Evolutionary conservation across 2,329 filamentous ascomycete genomes (phyloP).

Genomic region (Huntiella savannae): DNA sequence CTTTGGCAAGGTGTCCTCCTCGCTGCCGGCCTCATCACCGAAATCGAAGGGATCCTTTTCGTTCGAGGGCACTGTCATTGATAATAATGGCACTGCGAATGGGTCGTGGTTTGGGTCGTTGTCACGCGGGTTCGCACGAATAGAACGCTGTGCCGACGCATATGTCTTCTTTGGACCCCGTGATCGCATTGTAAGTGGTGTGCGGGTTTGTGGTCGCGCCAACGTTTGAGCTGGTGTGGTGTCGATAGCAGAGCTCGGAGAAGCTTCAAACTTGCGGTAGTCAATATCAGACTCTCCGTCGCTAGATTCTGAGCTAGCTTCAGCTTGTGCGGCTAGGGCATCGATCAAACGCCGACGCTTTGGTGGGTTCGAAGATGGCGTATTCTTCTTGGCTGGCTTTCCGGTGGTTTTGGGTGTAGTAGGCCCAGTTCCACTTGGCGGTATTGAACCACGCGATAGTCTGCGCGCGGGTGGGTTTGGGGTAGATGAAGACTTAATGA

Average conservation of each 20-base stretch:
- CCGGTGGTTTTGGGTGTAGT: not conserved
- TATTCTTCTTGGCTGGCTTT: not conserved
- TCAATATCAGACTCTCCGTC: not conserved
- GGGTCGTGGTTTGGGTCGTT: conserved; percentile 11
- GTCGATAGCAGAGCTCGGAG: not conserved
- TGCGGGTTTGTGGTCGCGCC: not conserved
- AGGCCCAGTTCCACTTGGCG: not conserved
- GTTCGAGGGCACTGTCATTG: conserved; percentile 1
- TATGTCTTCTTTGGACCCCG: conserved; percentile 22
- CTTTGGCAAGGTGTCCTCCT: conserved; percentile 23
- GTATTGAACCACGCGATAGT: not conserved
- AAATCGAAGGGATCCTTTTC: conserved; percentile 11
- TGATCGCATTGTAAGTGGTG: conserved; percentile 6
- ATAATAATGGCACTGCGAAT: conserved; percentile 7
- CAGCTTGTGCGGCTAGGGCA: conserved; percentile 22
- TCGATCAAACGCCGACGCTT: conserved; percentile 22
- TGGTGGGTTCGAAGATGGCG: conserved; percentile 1
- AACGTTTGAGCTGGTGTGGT: not conserved
- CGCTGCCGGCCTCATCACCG: conserved; percentile 17
- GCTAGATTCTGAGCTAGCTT: conserved; percentile 16
- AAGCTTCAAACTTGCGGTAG: not conserved
- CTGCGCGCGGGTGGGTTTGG: not conserved
- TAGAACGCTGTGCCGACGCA: conserved; percentile 17
- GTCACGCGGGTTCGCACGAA: conserved; percentile 8
- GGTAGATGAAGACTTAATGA: no score